Evolutionary conservation across 352 stramenopile genomes (phyloP), one percentile per base, ranked within the genome.

Genomic region (Globisporangium heterothallicum): DNA sequence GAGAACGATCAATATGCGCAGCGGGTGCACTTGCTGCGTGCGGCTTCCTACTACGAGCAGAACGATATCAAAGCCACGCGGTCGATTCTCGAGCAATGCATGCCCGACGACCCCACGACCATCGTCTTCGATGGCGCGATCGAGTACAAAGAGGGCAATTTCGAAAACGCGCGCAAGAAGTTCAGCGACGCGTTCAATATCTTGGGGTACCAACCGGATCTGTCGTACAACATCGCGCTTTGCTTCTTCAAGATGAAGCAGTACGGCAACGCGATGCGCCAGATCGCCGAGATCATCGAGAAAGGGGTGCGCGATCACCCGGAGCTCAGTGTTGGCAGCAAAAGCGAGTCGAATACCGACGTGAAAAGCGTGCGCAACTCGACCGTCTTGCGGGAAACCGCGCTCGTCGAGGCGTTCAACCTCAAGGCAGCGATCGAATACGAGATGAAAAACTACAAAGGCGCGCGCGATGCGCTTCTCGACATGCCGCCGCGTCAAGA

Each of bases 371-470:
- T 98, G 4, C 88, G 92, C 18, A 97, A 98, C 71, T 96, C 86
- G 40, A 83, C 86, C 0, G 83, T 97, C 3, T 63, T 98, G 10
- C 85, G 91, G 10, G 88, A 97, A 61, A 97, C 90, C 12, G 94
- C 88, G 45, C 66, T 98, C 6, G 83, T 98, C 6, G 93, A 98
- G 59, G 93, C 90, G 0, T 96, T 98, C 58, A 98, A 98, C 60
- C 72, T 98, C 42, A 98, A 97, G 61, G 87, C 92, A 6, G 92
- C 94, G 18, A 98, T 99, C 56, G 88, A 98, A 66, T 97, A 96
- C 66, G 83, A 93, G 51, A 95, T 94, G 71, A 98, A 97, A 60
- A 94, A 97, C 66, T 70, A 78, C 60, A 96, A 95, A 51, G 78
- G 78, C 2, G 70, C 78, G 8, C 66, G 82, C 2, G 85, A 94